Base-by-base conservation (phyloP, 495 filamentous ascomycete species). In the Penicillium malachiteum region DNA sequence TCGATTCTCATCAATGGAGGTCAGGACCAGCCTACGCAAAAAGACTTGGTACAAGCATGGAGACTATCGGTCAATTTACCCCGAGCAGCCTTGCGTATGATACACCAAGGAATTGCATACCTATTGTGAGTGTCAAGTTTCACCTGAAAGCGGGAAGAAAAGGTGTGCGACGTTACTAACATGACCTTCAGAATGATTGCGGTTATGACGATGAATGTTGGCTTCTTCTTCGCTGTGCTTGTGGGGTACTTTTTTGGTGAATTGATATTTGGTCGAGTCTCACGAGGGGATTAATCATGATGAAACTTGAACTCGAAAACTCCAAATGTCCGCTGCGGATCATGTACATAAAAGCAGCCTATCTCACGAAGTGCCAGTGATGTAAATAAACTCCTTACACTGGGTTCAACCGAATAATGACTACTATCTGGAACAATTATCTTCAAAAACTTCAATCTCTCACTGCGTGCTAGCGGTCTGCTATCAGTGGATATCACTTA, bases 151-250 rank as follows among this genome's bases (percentile, higher is more conserved):
- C 17, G 13, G 11, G 12, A n/a, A n/a, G n/a, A n/a, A n/a, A n/a
- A n/a, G n/a, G 3, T 30, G 12, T 17, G 12, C 18, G 31, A 26
- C 9, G 8, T 26, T 34, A 5, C 41, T 52, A 39, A 26, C 7
- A 6, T 12, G 10, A 26, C 5, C 9, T 50, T 7, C 64, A 97
- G 93, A 47, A 97, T 97, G 93, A 77, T 97, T 73, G 92, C 90
- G 14, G 90, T 96, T 62, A 97, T 97, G 93, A 94, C 91, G 3
- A 82, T 93, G 83, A 97, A 97, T 64, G 82, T 97, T 42, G 93
- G 93, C 10, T 97, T 96, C 64, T 97, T 96, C 74, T 73, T 92
- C 33, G 91, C 92, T 1, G 82, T 96, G 1, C 81, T 97, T 17
- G 88, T 75, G 7, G 93, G 93, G 7, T 81, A 84, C 2, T 96